Evolutionary conservation across 768 basidiomycete genomes (phyloP), one percentile per base, ranked within the genome.

Genomic region (Tubosaeta sp.): DNA sequence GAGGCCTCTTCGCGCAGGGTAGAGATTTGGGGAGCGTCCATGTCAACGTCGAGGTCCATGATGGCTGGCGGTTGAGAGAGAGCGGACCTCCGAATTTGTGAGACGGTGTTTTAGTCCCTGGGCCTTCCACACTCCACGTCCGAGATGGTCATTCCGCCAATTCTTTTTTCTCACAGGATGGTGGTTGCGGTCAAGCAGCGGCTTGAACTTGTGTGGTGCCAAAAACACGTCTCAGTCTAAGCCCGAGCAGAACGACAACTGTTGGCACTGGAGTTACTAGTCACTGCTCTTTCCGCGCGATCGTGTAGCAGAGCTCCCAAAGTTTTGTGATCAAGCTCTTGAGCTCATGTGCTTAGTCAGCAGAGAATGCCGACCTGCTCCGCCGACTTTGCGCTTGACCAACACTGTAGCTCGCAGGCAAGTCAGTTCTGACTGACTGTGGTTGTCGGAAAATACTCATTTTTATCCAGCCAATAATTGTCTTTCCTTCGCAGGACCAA

Each of bases 1-100:
- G 79, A 79, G 11, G 78, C 77, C 53, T 90, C 87, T 43, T 89
- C 86, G 30, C 74, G 76, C 30, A 90, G 78, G 25, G 84, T 90
- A 22, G 88, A 90, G 48, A 91, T 90, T 58, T 83, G 83, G 32
- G 89, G 89, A 30, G 88, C 86, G 34, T 90, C 89, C 86, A 90
- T 88, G 38, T 76, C 73, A n/a, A 74, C 60, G 49, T 77, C 74
- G 43, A 74, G 70, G 52, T 73, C 68, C 70, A 73, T 72, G 49
- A 36, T 11, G 36, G 27, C 24, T 19, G 38, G 39, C 6, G 22
- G 21, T 27, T 14, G 27, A 39, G n/a, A 30, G 27, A 31, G 36
- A 36, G 39, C n/a, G n/a, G n/a, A n/a, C 14, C 38, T 40, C 36
- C 35, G 31, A 45, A 24, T 24, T 34, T 38, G 34, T 38, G 46